Evolutionary conservation across 1,139 yeast species (phyloP).

Genomic region (Kodamaea ohmeri): DNA sequence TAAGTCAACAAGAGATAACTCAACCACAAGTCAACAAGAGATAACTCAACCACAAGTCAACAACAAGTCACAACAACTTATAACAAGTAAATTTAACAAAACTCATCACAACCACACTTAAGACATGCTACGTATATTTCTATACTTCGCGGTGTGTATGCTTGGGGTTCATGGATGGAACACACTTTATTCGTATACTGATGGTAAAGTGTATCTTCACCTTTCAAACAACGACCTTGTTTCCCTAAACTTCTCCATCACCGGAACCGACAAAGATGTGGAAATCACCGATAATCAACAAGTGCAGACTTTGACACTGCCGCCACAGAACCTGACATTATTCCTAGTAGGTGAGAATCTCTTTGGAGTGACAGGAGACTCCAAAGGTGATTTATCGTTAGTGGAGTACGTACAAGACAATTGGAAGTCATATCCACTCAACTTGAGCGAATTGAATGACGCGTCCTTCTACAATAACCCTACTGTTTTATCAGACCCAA

Average conservation of each 20-base stretch:
- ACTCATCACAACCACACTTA: no score
- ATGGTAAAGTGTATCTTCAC: conserved; percentile 37
- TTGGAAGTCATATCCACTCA: conserved; percentile 26
- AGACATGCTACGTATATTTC: not conserved
- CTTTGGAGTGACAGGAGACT: conserved; percentile 28
- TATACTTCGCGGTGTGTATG: conserved; percentile 1
- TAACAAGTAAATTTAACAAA: no score
- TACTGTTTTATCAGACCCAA: conserved; percentile 36
- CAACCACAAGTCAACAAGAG: no score
- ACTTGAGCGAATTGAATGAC: conserved; percentile 28
- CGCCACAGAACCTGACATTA: conserved; percentile 35
- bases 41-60: not conserved
- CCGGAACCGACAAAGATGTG: conserved; percentile 26
- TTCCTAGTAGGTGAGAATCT: conserved; percentile 30
- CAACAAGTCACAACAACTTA: no score
- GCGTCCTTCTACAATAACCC: conserved; percentile 31
- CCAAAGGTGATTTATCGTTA: conserved; percentile 24
- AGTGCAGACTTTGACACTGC: conserved; percentile 24
- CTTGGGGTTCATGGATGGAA: conserved; percentile 23
- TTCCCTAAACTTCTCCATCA: conserved; percentile 33
- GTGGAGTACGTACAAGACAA: conserved; percentile 20
- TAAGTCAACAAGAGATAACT: no score
- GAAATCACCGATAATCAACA: conserved; percentile 21
- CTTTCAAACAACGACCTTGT: conserved; percentile 38
- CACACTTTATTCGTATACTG: conserved; percentile 35